Evolutionary conservation across 495 filamentous ascomycete species (phyloP), one percentile per base, ranked within the genome.

Genomic region (Aspergillus avenaceus): DNA sequence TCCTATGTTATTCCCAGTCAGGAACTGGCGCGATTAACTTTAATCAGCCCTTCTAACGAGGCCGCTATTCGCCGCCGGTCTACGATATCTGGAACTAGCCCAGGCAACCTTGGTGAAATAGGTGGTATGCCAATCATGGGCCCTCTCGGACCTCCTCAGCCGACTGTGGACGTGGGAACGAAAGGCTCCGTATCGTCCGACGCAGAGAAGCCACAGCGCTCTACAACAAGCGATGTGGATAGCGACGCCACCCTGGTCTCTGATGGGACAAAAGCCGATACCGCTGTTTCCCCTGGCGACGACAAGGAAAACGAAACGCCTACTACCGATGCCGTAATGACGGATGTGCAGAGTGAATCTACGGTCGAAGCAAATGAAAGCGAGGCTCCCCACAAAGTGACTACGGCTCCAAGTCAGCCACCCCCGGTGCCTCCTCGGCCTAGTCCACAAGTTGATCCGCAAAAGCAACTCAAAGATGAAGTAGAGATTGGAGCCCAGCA

Each of bases 11-110:
- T 60, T 34, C 93, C 93, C 0, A 80, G 85, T 9, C 81, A 81
- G 44, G 86, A 93, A 53, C 79, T 97, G 53, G 92, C 91, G 18
- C 84, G 90, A 31, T 80, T 92, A 24, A 88, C 91, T 3, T 73
- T 93, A 36, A 78, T 85, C 52, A 84, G 77, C 49, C 75, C 80
- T 3, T 73, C 76, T 24, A 78, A 78, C 25, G 82, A 84, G 60
- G 79, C 75, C 13, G 73, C 71, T 4, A 77, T 80, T 42, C 77
- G 81, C 28, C 75, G 79, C 21, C 68, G 70, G 21, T 85, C 82
- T 8, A 83, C 79, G 7, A 69, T 78, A 21, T 63, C 64, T 36
- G 64, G 59, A 41, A 60, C 54, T 25, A 65, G 67, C 41, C 63
- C 70, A n/a, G 56, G 56, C 5, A 60, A 55, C 22, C 67, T 81